Evolutionary conservation across 306 rosid species (phyloP), one percentile per base, ranked within the genome.

Genomic region (Neltuma alba): DNA sequence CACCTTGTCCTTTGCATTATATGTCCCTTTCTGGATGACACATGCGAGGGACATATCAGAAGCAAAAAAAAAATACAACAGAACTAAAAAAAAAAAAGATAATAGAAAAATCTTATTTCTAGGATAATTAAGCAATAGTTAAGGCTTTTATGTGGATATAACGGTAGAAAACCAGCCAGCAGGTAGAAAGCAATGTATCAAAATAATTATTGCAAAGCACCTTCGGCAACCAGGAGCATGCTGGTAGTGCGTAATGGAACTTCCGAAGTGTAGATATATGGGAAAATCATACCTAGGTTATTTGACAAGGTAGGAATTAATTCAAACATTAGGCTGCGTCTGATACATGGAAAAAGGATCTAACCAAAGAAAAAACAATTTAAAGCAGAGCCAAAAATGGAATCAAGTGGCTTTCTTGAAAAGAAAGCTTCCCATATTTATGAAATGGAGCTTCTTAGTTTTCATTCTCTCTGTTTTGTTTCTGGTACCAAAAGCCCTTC

Each of bases 11-110:
- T 87, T 89, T 41, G 81, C 86, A 81, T 72, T 81, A 47, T 85
- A 90, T 2, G 87, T 83, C 82, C 98, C 98, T 82, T 93, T 93
- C 95, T 93, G 88, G 57, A 83, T 38, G 31, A 48, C 60, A 71
- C 6, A 83, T 8, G 67, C 3, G 18, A 75, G 37, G 7, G 9
- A 23, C 72, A 77, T 7, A 16, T 77, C 47, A 88, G 64, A 47
- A 60, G 68, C 31, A 80, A 33, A 47, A 55, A 21, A 21, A 2
- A 9, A 57, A 38, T 18, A 34, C 28, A 79, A 82, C 40, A 44
- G 31, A 65, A 82, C 47, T 5, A 21, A 47, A 47, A 41, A 57
- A 80, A 61, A 14, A 60, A 60, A 60, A 14, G 18, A 61, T 37
- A 61, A 15, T 14, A 42, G 9, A 57, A 79, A 27, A 5, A 55